Evolutionary conservation across 345 rosid species (phyloP), one percentile per base, ranked within the genome.

Genomic region (Salix exigua): DNA sequence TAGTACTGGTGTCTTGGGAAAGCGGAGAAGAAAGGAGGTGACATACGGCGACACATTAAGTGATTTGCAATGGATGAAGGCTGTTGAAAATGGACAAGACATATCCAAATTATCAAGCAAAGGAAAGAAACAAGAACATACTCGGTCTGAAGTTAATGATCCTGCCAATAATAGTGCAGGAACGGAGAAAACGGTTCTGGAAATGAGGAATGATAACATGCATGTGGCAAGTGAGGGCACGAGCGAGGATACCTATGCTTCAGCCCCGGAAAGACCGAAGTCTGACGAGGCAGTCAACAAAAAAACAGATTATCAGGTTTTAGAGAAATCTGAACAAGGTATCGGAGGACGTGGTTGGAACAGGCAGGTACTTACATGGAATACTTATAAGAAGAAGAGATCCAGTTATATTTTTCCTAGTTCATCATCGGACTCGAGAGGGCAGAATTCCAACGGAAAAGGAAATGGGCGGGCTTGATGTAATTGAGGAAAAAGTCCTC

Each of bases 31-130:
- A 71, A 96, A 88, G 86, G 94, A 90, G 69, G 94, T 88, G 7
- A 84, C 85, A 66, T 91, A 91, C 75, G 90, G 88, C n/a, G 98
- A 96, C 81, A 79, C 93, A 60, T 66, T 96, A 66, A 96, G 97
- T 62, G 99, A 93, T 77, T 73, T 86, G 71, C 97, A 93, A 78
- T 95, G 94, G 91, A 86, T 93, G 88, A 96, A 87, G 82, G 99
- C 99, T 38, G 94, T 96, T 51, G 99, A 96, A 85, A 96, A 87
- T 38, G 98, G 98, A 68, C 91, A 88, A 88, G 97, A 91, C 79
- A 44, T 90, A 74, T 81, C 87, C 6, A 87, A 63, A 76, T 64
- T 87, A 73, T 83, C 90, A 21, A 73, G 60, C 48, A 89, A 71
- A 84, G 87, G 85, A 64, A 91, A 83, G 77, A 89, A 87, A 74